Evolutionary conservation across 202 grass and related monocot genomes (phyloP).

Genomic region (Digitaria exilis): DNA sequence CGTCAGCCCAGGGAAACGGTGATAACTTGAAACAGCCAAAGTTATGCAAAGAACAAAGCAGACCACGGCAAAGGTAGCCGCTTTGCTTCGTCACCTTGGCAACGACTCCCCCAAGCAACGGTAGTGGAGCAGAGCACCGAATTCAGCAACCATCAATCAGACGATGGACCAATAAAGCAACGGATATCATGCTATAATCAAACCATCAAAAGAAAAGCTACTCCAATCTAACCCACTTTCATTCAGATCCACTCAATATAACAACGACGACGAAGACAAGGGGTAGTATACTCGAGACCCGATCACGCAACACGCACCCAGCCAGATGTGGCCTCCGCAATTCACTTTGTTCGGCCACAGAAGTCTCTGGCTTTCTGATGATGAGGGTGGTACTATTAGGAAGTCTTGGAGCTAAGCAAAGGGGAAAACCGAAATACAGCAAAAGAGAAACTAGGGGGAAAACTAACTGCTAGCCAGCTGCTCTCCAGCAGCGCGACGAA

Average conservation of each 20-base stretch:
- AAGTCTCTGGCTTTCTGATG: conserved; percentile 28
- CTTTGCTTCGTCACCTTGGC: conserved; percentile 35
- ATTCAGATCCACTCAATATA: conserved; percentile 54
- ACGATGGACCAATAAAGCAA: not conserved
- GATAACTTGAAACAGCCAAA: not conserved
- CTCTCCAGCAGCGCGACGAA: conserved; percentile 24
- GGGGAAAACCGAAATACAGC: conserved; percentile 3
- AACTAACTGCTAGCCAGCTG: conserved; percentile 42
- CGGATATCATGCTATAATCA: conserved; percentile 9
- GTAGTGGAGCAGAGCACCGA: conserved; percentile 38
- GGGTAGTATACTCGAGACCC: conserved; percentile 22
- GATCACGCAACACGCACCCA: conserved; percentile 30
- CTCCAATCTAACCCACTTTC: conserved; percentile 57
- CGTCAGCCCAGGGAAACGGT: no score
- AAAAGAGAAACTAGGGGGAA: conserved; percentile 17
- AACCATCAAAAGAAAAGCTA: not conserved
- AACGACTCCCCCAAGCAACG: not conserved
- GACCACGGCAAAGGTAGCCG: not conserved
- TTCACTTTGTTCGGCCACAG: conserved; percentile 13
- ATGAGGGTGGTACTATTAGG: conserved; percentile 17
- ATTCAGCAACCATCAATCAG: conserved; percentile 4
- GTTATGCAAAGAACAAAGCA: not conserved
- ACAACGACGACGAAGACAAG: not conserved
- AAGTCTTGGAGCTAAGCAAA: conserved; percentile 56
- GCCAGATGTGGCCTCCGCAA: conserved; percentile 2